Conservation (phyloP, 306 rosid species). For the peach (Prunus persica) region Prunus_persica_NCBIv2 NC_034016.1:16806501-16807000, state of each 20-base stretch:
- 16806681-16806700: constrained; percentile 56
- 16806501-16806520: not conserved
- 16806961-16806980: constrained; percentile 56
- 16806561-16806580: no score
- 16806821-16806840: constrained; percentile 16
- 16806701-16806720: constrained; percentile 58
- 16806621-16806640: no score
- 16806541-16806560: not conserved
- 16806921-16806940: constrained; percentile 77
- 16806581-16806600: not conserved
- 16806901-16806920: constrained; percentile 94
- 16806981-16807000: constrained; percentile 66
- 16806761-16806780: constrained; percentile 75
- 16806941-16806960: constrained; percentile 56
- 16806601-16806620: no score
- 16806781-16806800: constrained; percentile 82
- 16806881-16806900: constrained; percentile 90
- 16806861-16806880: constrained; percentile 33
- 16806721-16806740: constrained; percentile 64
- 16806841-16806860: constrained; percentile 1
- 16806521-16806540: not conserved
- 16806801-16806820: constrained; percentile 24
- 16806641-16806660: no score
- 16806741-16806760: constrained; percentile 75
- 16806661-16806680: not conserved